Evolutionary conservation across 2,329 filamentous ascomycete species (phyloP), one percentile per base, ranked within the genome.

Genomic region (Cercospora zeina): DNA sequence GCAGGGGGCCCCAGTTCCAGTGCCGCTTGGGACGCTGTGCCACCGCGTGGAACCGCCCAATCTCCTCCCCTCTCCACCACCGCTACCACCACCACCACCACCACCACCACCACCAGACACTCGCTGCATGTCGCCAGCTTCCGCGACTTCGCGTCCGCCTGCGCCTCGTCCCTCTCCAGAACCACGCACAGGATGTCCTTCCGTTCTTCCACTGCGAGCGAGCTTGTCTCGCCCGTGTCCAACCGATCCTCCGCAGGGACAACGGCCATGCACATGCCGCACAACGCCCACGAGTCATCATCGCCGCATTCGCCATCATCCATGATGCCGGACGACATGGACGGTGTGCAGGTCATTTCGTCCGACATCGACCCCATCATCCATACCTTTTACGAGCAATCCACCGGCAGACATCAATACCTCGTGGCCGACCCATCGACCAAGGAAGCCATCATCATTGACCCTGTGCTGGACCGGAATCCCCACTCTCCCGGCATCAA

Each of bases 361-460:
- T 34, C 51, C 31, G 59, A 61, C 59, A 61, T 61, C 49, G 66
- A 70, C 54, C 72, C 74, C 10, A 63, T 62, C 7, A 63, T 76
- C 9, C 69, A 74, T 62, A 69, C 65, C 14, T 37, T 72, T 4
- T 78, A 71, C 62, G 80, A 82, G 60, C 45, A 64, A 0, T 68
- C 65, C 4, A 82, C 85, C 0, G 77, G 77, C 9, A 85, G 84
- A 10, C 87, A 82, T 81, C 85, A 87, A 69, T 87, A 86, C 64
- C 66, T 88, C 0, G 80, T 88, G 1, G 82, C 79, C 0, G 85
- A 87, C 63, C 79, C 83, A 0, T 61, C 69, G 0, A 84, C 82
- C 0, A 70, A 67, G 1, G 69, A 68, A 0, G 82, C 84, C 1
- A 81, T 79, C 60, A 83, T 88, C 56, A 87, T 89, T 66, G 86